Evolutionary conservation across 2,329 filamentous ascomycete genomes (phyloP).

Genomic region (Diplocarpon rosae): DNA sequence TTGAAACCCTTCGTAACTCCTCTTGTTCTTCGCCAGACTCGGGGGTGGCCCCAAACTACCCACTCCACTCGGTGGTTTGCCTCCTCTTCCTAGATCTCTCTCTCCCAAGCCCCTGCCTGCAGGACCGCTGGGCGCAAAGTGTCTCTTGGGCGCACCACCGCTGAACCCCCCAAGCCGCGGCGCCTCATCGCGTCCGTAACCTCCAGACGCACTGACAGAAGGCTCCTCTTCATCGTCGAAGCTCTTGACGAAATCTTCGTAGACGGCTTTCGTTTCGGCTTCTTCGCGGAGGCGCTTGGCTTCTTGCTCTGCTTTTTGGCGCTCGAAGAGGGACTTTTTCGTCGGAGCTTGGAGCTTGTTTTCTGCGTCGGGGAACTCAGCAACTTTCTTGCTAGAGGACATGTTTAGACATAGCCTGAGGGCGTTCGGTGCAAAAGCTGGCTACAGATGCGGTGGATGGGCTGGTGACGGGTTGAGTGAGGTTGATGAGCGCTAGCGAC

Average conservation of each 20-base stretch:
- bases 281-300: slow-evolving; percentile 76
- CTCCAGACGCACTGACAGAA: slow-evolving; percentile 10
- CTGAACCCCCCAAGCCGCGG: slow-evolving; percentile 19
- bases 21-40: slow-evolving; percentile 40
- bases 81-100: slow-evolving; percentile 27
- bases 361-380: slow-evolving; percentile 57
- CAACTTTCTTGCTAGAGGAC: slow-evolving; percentile 22
- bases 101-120: slow-evolving; percentile 17
- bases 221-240: slow-evolving; percentile 47
- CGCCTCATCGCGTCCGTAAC: slow-evolving; percentile 8
- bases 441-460: background rate
- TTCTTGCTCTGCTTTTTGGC: slow-evolving; percentile 79
- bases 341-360: slow-evolving; percentile 69
- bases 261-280: slow-evolving; percentile 77
- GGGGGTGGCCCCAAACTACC: slow-evolving; percentile 47
- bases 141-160: slow-evolving; percentile 40
- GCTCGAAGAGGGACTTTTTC: slow-evolving; percentile 81
- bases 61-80: slow-evolving; percentile 42
- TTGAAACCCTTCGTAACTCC: slow-evolving; percentile 38
- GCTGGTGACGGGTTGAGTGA: too few species aligned
- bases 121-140: slow-evolving; percentile 40
- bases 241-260: slow-evolving; percentile 78
- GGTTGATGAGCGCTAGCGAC: too few species aligned
- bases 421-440: too few species aligned
- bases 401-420: too few species aligned